phyloP scores from a whole-genome alignment of 768 basidiomycete genomes.

The Astraeus odoratus region DNA sequence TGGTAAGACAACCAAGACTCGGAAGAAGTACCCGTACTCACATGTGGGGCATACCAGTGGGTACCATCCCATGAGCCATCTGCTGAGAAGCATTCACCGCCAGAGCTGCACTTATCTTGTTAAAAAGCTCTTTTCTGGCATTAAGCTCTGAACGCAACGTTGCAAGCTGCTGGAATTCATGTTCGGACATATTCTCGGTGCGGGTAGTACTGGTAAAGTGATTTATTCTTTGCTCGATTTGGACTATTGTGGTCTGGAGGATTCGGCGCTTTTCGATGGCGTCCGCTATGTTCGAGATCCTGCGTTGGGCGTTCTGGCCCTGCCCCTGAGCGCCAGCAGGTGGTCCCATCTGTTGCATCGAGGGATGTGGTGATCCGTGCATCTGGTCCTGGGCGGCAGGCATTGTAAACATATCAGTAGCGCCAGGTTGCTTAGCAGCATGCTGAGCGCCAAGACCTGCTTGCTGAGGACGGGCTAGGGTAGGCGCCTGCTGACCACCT shows the following conservation, averaged over 20 bases:
- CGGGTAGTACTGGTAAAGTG: conserved; percentile 1
- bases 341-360: conserved; percentile 16
- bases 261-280: conserved; percentile 17
- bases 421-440: conserved; percentile 31
- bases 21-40: conserved; percentile 18
- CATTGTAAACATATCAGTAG: conserved; percentile 44
- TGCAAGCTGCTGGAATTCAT: conserved; percentile 9
- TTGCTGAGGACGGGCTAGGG: conserved; percentile 31
- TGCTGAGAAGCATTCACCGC: conserved; percentile 20
- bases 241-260: conserved; percentile 7
- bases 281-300: conserved; percentile 14
- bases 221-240: conserved; percentile 11
- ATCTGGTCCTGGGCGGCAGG: conserved; percentile 34
- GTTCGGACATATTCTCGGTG: conserved; percentile 14
- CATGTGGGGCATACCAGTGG: conserved; percentile 26
- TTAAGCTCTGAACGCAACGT: conserved; percentile 17
- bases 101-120: conserved; percentile 29
- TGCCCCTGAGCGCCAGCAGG: conserved; percentile 17
- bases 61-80: conserved; percentile 16
- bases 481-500: conserved; percentile 32
- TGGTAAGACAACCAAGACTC: conserved; percentile 3
- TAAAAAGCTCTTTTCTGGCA: conserved; percentile 33
- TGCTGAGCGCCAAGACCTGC: conserved; percentile 25
- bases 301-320: conserved; percentile 20
- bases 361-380: conserved; percentile 42